Percentiles rank a stretch among this genome's conserved stretches.
Conservation (phyloP, 768 basidiomycete species). For the Russula brevipes region DNA sequence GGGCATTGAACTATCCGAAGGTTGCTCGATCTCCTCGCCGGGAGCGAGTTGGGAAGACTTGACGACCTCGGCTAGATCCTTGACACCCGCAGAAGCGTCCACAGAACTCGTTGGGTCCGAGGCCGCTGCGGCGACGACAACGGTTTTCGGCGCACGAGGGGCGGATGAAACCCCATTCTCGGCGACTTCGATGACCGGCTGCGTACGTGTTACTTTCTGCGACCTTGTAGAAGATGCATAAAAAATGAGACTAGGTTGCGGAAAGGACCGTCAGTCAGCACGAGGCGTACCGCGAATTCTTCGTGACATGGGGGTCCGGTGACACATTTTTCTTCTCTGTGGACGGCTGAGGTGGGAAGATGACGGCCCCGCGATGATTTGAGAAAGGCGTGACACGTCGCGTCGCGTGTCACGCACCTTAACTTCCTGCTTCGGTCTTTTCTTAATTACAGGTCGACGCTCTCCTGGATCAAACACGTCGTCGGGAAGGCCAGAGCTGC, state of each 20-base stretch:
- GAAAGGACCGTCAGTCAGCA: neutral
- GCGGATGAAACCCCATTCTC: constrained; percentile 19
- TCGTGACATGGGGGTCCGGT: constrained; percentile 23
- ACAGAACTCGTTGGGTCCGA: constrained; percentile 35
- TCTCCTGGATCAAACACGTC: constrained; percentile 79
- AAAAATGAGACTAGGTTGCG: constrained; percentile 15
- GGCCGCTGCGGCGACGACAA: constrained; percentile 32
- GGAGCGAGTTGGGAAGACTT: constrained; percentile 52
- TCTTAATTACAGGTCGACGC: constrained; percentile 59
- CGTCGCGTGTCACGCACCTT: constrained; percentile 41
- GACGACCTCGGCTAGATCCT: constrained; percentile 42
- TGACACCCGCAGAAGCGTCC: constrained; percentile 24
- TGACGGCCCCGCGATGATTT: neutral
- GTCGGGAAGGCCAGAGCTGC: constrained; percentile 71
- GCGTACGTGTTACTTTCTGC: constrained; percentile 15
- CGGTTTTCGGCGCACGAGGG: constrained; percentile 37
- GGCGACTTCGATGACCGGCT: neutral
- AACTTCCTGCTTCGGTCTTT: constrained; percentile 56
- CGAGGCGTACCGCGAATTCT: constrained; percentile 25
- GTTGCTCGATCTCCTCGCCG: constrained; percentile 36
- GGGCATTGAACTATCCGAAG: too few relatives aligned
- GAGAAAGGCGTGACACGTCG: neutral
- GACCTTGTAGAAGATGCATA: constrained; percentile 21
- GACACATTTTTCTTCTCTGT: constrained; percentile 20
- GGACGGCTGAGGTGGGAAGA: constrained; percentile 4